Conservation (phyloP, 1,139 yeast species). For the Candida dubliniensis region DNA sequence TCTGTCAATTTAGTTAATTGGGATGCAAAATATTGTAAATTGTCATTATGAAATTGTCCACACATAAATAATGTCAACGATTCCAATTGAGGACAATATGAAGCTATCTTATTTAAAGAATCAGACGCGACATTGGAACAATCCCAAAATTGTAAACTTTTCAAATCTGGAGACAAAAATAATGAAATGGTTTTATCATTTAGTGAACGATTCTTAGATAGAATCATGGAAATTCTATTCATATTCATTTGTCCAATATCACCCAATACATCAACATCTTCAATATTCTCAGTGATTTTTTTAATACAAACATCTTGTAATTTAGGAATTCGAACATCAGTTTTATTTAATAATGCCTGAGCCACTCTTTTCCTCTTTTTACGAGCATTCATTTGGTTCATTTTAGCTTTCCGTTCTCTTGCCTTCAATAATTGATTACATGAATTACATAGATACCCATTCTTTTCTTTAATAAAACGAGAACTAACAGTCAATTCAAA, state of each 20-base stretch:
- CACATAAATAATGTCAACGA: slow-evolving; percentile 80
- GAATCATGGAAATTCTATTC: slow-evolving; percentile 67
- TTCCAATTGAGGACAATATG: slow-evolving; percentile 75
- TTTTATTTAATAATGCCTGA: slow-evolving; percentile 74
- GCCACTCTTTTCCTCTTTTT: slow-evolving; percentile 78
- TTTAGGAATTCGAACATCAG: slow-evolving; percentile 61
- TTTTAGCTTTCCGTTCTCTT: slow-evolving; percentile 45
- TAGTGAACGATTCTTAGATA: slow-evolving; percentile 78
- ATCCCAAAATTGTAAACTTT: slow-evolving; percentile 78
- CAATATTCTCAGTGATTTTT: slow-evolving; percentile 69
- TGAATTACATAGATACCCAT: slow-evolving; percentile 64
- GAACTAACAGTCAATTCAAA: slow-evolving; percentile 70
- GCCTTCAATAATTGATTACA: slow-evolving; percentile 54
- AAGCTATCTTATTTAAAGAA: slow-evolving; percentile 67
- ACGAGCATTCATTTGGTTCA: slow-evolving; percentile 61
- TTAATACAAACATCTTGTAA: slow-evolving; percentile 81
- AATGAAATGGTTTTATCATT: slow-evolving; percentile 68
- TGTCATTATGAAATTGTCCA: slow-evolving; percentile 84
- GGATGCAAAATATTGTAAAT: slow-evolving; percentile 59
- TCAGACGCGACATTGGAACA: slow-evolving; percentile 76
- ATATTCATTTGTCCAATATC: slow-evolving; percentile 71
- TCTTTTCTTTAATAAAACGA: slow-evolving; percentile 45
- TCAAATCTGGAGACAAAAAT: slow-evolving; percentile 63
- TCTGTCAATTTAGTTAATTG: slow-evolving; percentile 56
- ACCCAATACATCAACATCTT: slow-evolving; percentile 74